Evolutionary conservation across 108 stramenopile genomes (phyloP).

Genomic region (Cyclostephanos invisitatus): DNA sequence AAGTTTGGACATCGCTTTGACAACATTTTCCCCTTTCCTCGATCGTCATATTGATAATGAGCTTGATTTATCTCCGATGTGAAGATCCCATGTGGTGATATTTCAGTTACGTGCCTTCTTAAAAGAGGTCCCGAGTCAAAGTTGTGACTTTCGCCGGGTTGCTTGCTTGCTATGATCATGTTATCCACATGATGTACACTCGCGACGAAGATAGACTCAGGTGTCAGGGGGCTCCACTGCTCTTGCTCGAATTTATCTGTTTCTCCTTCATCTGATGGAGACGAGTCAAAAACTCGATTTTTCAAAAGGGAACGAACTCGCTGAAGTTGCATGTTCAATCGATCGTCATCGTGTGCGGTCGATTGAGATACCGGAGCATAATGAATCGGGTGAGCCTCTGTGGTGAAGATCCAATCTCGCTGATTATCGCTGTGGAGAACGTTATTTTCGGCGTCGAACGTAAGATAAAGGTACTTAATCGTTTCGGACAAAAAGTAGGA

Average conservation of each 20-base stretch:
- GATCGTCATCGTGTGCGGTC: background rate
- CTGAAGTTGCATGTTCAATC: constrained; percentile 14
- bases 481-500: constrained; percentile 96
- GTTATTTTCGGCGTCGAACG: constrained; percentile 86
- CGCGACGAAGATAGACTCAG: background rate
- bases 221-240: constrained; percentile 21
- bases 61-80: constrained; percentile 43
- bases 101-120: constrained; percentile 5
- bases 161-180: background rate
- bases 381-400: constrained; percentile 96
- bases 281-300: background rate
- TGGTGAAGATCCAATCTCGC: constrained; percentile 90
- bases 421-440: constrained; percentile 66
- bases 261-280: background rate
- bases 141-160: background rate
- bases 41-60: constrained; percentile 16
- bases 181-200: background rate
- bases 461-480: constrained; percentile 94
- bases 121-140: constrained; percentile 18
- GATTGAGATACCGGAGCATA: constrained; percentile 22
- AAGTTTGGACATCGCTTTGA: constrained; percentile 68
- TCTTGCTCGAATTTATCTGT: constrained; percentile 8
- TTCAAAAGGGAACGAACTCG: constrained; percentile 27
- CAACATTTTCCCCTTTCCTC: constrained; percentile 37
- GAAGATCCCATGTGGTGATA: constrained; percentile 17